Percentiles rank a stretch among this genome's conserved stretches.
Conservation (phyloP, 768 basidiomycete species). For the Auricularia cornea region DNA sequence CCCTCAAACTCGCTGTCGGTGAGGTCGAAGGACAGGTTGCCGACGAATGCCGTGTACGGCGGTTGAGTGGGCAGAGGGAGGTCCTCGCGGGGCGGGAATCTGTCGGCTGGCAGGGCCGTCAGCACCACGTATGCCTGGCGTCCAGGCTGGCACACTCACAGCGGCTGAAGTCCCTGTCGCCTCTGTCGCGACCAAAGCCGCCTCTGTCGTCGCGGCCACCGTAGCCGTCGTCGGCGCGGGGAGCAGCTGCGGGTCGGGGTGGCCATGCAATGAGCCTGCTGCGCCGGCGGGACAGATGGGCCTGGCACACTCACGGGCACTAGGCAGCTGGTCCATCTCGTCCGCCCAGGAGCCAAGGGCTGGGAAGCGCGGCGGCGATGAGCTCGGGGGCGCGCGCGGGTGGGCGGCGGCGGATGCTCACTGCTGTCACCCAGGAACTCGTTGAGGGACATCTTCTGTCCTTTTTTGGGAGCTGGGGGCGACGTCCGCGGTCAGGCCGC, state of each 20-base stretch:
- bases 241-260: constrained; percentile 64
- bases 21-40: constrained; percentile 91
- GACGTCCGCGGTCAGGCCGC: background rate
- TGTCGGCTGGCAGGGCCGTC: constrained; percentile 37
- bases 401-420: constrained; percentile 32
- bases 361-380: constrained; percentile 23
- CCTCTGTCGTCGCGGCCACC: constrained; percentile 39
- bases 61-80: constrained; percentile 91
- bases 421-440: constrained; percentile 85
- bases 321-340: constrained; percentile 91
- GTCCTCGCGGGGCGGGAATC: constrained; percentile 71
- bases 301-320: constrained; percentile 64
- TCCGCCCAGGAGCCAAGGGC: constrained; percentile 96
- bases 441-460: constrained; percentile 86
- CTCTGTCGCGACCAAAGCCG: constrained; percentile 39
- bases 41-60: constrained; percentile 94
- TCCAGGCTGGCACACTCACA: constrained; percentile 34
- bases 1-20: constrained; percentile 71
- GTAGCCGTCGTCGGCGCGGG: constrained; percentile 59
- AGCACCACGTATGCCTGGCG: constrained; percentile 6
- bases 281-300: background rate
- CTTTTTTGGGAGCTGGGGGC: constrained; percentile 79
- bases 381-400: constrained; percentile 4
- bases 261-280: constrained; percentile 10
- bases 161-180: constrained; percentile 57